Conservation (phyloP, 257 asterid genomes). For the Haberlea rhodopensis region DNA sequence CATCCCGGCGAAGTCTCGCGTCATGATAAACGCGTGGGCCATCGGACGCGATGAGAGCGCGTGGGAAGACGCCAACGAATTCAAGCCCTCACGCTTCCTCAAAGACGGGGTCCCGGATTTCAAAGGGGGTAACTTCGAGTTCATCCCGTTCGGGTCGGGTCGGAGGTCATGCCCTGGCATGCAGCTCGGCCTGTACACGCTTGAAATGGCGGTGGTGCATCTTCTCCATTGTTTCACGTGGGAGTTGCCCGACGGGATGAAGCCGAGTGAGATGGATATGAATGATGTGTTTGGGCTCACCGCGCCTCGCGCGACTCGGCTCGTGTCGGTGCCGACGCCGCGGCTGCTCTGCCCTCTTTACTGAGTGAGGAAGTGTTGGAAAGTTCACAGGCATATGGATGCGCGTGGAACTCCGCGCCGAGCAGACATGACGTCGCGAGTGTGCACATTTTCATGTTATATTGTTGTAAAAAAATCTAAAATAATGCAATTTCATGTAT, state of each 20-base stretch:
- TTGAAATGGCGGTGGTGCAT: constrained; percentile 81
- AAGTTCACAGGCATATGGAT: too few relatives aligned
- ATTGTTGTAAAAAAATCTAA: too few relatives aligned
- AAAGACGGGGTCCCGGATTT: constrained; percentile 54
- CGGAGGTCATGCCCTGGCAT: constrained; percentile 97
- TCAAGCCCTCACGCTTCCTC: constrained; percentile 59
- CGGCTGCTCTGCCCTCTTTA: constrained; percentile 57
- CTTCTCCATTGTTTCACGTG: constrained; percentile 74
- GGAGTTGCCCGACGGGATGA: constrained; percentile 94
- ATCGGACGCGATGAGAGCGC: constrained; percentile 68
- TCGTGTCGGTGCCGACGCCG: constrained; percentile 68
- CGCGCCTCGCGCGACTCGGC: constrained; percentile 74
- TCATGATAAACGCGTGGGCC: constrained; percentile 82
- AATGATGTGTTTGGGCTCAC: constrained; percentile 80
- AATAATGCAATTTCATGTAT: too few relatives aligned
- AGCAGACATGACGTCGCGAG: background rate
- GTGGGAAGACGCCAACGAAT: constrained; percentile 65
- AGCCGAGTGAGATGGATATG: constrained; percentile 68
- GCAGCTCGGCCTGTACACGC: constrained; percentile 79
- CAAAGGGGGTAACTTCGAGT: constrained; percentile 68
- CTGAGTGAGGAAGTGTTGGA: constrained; percentile 28
- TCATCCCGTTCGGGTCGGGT: constrained; percentile 89
- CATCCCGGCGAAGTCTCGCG: constrained; percentile 61
- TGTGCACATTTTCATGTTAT: too few relatives aligned
- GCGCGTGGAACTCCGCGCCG: background rate